These are phyloP conservation scores for Pyrenophora teres DNA, from an alignment of 2,329 filamentous ascomycete species.

Conservation along the genomic window DNA sequence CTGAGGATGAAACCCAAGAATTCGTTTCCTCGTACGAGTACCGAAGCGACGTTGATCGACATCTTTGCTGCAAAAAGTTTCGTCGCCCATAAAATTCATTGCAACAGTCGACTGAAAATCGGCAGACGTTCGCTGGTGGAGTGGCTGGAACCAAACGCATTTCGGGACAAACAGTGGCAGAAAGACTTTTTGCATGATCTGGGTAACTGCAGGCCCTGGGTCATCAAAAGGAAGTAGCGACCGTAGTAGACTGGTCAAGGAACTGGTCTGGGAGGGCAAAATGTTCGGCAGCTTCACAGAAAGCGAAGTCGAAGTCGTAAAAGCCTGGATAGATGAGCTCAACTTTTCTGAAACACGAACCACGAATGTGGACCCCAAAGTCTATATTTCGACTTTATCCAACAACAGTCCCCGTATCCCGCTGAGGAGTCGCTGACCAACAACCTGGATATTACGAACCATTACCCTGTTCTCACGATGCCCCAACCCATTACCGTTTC, in stretches of 20 bases:
- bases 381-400: constrained; percentile 32
- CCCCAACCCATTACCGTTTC: neutral
- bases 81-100: constrained; percentile 50
- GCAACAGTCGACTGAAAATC: constrained; percentile 47
- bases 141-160: constrained; percentile 49
- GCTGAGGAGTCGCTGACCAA: neutral
- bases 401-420: neutral
- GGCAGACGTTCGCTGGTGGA: constrained; percentile 46
- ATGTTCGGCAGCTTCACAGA: constrained; percentile 59
- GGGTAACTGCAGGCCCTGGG: constrained; percentile 48
- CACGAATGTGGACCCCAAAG: constrained; percentile 8
- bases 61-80: constrained; percentile 49
- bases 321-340: constrained; percentile 50
- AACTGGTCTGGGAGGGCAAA: constrained; percentile 53
- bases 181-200: constrained; percentile 46
- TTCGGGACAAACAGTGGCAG: constrained; percentile 40
- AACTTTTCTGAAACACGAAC: constrained; percentile 1
- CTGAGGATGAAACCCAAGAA: constrained; percentile 10
- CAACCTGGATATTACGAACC: constrained; percentile 7
- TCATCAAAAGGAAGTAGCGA: constrained; percentile 48
- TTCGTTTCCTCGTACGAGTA: constrained; percentile 14
- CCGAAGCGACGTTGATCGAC: constrained; percentile 17
- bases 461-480: constrained; percentile 17
- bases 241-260: constrained; percentile 50
- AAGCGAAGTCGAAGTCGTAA: constrained; percentile 47